A percentile compares a stretch with the other conserved stretches of the same genome.
phyloP scores from a whole-genome alignment of 129 eudicot genomes.

The Flaveria brownii region DNA sequence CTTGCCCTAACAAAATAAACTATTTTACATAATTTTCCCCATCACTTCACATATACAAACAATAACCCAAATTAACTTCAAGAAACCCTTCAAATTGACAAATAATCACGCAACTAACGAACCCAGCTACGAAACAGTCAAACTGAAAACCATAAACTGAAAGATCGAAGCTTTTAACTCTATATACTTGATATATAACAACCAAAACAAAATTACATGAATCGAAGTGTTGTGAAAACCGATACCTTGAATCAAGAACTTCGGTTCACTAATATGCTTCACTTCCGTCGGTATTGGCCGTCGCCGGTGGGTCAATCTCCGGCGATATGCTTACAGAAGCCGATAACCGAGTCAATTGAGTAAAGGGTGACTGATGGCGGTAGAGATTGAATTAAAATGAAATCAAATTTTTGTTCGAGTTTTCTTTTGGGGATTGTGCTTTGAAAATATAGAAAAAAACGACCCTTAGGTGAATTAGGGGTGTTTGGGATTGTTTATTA shows the following conservation, averaged over 20 bases:
- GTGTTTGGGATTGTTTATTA: no score
- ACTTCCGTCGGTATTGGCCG: not conserved
- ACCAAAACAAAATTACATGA: not conserved
- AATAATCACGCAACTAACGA: no score
- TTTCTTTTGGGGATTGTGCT: not conserved
- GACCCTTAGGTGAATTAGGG: no score
- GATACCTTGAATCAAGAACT: slow-evolving; percentile 15
- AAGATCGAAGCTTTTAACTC: not conserved
- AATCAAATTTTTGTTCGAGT: not conserved
- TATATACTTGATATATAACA: not conserved
- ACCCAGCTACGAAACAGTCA: no score
- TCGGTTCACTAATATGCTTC: not conserved
- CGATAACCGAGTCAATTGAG: not conserved
- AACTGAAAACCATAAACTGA: not conserved
- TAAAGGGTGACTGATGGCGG: no score
- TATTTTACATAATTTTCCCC: no score
- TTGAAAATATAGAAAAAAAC: no score
- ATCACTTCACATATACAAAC: not conserved
- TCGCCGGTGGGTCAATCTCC: not conserved
- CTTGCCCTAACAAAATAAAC: no score
- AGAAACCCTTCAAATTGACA: no score
- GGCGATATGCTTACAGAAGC: not conserved
- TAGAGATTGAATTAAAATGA: not conserved
- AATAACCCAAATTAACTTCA: no score
- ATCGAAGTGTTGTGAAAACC: not conserved